Evolutionary conservation across 2,329 filamentous ascomycete genomes (phyloP).

Genomic region (Colletotrichum tanaceti): DNA sequence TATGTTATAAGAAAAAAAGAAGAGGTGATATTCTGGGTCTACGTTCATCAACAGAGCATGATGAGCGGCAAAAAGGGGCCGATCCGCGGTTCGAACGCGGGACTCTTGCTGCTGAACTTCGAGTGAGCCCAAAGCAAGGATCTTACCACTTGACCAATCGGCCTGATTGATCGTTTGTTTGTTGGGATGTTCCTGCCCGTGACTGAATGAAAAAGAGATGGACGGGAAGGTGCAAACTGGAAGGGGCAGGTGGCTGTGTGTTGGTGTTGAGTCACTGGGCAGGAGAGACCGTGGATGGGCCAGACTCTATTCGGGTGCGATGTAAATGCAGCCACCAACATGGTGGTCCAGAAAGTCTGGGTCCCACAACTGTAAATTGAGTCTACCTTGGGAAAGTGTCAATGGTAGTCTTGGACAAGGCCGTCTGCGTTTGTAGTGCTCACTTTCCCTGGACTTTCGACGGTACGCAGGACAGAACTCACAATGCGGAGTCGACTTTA

Average conservation of each 20-base stretch:
- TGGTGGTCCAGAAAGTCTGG: background rate
- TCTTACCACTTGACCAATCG: constrained; percentile 35
- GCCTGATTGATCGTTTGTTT: background rate
- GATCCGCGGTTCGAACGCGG: constrained; percentile 23
- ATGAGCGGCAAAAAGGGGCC: constrained; percentile 1
- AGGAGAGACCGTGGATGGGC: background rate
- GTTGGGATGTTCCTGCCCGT: background rate
- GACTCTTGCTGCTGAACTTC: constrained; percentile 26
- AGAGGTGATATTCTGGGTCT: background rate
- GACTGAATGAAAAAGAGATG: background rate
- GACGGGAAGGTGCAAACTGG: background rate
- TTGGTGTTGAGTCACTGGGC: constrained; percentile 13
- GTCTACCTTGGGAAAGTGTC: background rate
- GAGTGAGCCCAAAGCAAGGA: constrained; percentile 30
- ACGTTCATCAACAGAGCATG: too few species aligned
- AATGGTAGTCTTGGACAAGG: background rate
- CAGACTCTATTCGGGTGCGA: background rate
- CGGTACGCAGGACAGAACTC: background rate
- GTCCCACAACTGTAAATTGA: too few species aligned
- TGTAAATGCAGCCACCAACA: too few species aligned
- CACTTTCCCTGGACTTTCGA: background rate
- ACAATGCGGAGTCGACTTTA: background rate
- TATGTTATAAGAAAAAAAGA: too few species aligned
- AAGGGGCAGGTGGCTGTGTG: background rate
- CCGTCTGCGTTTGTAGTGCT: background rate